These are phyloP conservation scores for Xylaria sp. DNA, from an alignment of 2,329 filamentous ascomycete genomes.

Conservation along the genomic window DNA sequence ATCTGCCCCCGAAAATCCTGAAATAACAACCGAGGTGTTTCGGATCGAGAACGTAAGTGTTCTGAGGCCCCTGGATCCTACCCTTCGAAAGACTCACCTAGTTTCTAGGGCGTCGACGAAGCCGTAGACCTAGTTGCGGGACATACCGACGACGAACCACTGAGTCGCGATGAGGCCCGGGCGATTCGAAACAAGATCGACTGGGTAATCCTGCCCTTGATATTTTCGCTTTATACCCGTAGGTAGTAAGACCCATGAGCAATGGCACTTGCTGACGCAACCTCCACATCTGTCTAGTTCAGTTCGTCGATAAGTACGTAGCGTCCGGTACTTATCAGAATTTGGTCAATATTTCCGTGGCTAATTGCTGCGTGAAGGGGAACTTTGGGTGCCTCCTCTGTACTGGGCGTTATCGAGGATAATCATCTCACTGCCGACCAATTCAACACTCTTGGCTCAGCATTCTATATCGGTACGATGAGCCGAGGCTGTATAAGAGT, in stretches of 20 bases:
- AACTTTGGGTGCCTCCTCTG: constrained; percentile 6
- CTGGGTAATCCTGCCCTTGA: constrained; percentile 3
- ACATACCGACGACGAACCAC: neutral
- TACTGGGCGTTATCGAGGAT: constrained; percentile 8
- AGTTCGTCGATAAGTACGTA: constrained; percentile 9
- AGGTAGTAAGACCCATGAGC: neutral
- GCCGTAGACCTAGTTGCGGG: constrained; percentile 6
- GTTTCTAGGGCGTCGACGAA: constrained; percentile 5
- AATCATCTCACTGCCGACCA: constrained; percentile 8
- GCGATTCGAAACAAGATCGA: constrained; percentile 8
- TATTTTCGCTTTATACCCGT: constrained; percentile 7
- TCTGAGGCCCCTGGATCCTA: neutral
- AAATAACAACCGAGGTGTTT: constrained; percentile 27
- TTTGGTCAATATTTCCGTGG: too few relatives aligned
- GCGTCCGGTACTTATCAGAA: too few relatives aligned
- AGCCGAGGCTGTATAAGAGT: neutral
- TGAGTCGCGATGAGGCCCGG: neutral
- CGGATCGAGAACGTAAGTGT: neutral
- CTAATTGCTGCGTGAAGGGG: neutral
- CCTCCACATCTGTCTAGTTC: neutral
- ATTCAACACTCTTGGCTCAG: constrained; percentile 8
- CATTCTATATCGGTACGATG: constrained; percentile 8
- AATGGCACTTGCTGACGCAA: neutral
- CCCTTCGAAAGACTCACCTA: neutral
- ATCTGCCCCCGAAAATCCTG: neutral